Percentiles rank a stretch among this genome's conserved stretches.
Evolutionary conservation across 192 early-diverging fungal species (phyloP).

Genomic region (Umbelopsis sp.): DNA sequence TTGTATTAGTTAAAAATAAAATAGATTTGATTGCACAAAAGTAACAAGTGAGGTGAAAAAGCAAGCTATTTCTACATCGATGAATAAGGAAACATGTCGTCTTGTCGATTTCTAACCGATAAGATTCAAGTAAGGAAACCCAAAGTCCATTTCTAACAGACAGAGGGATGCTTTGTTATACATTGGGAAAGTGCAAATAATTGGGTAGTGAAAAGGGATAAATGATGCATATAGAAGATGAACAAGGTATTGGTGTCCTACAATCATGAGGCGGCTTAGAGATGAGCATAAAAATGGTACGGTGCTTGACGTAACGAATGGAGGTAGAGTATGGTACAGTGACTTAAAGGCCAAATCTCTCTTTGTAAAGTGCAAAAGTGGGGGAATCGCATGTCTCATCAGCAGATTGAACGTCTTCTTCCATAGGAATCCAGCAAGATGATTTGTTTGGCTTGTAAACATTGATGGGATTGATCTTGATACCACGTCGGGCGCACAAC

Average conservation of each 20-base stretch:
- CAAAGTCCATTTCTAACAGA: constrained; percentile 9
- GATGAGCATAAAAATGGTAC: not conserved
- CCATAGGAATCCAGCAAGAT: constrained; percentile 4
- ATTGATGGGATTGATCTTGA: not conserved
- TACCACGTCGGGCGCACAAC: constrained; percentile 3
- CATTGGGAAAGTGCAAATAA: not conserved
- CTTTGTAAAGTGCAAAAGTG: constrained; percentile 18
- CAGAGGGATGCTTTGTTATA: not conserved
- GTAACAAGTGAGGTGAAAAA: not conserved
- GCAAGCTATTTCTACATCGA: constrained; percentile 18
- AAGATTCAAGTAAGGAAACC: not conserved
- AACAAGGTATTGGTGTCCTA: not conserved
- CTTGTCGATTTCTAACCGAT: constrained; percentile 11
- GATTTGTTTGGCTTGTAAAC: not conserved
- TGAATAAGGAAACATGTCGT: not conserved
- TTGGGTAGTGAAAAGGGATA: too few relatives aligned
- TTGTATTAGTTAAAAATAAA: not conserved
- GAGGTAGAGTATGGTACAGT: not conserved
- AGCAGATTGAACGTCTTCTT: constrained; percentile 2
- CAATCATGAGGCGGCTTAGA: not conserved
- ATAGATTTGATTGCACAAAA: not conserved
- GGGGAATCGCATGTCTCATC: constrained; percentile 11
- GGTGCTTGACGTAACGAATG: not conserved
- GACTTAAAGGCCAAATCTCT: constrained; percentile 9
- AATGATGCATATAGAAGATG: not conserved